Percentiles rank a stretch among this genome's conserved stretches.
Conservation (phyloP, 1,284 basidiomycete species). For the Sphagnurus paluster region DNA sequence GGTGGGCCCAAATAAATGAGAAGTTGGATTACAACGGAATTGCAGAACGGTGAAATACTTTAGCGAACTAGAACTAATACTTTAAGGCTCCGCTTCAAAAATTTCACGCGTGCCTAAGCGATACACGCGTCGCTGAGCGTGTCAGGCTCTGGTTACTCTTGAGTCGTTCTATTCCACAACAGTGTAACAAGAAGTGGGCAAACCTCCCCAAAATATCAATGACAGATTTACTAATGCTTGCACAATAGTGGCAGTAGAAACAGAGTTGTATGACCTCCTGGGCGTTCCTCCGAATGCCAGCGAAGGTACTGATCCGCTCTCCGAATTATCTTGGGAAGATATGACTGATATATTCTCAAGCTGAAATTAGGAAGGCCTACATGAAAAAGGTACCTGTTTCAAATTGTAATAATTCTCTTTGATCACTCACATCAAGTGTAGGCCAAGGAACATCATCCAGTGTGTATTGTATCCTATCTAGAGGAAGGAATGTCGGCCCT, state of each 20-base stretch:
- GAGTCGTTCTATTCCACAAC: neutral
- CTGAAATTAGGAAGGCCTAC: slow-evolving; percentile 91
- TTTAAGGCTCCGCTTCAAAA: slow-evolving; percentile 30
- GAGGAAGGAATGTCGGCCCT: neutral
- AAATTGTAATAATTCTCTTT: no score
- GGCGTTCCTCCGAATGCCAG: slow-evolving; percentile 69
- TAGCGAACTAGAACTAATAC: neutral
- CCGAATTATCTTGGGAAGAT: slow-evolving; percentile 13
- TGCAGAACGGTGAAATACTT: neutral
- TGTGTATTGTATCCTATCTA: slow-evolving; percentile 41
- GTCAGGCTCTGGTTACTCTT: neutral
- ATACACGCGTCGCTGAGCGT: slow-evolving; percentile 11
- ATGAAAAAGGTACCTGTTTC: slow-evolving; percentile 76
- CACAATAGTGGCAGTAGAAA: slow-evolving; percentile 67
- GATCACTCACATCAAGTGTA: slow-evolving; percentile 35
- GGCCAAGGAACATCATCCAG: slow-evolving; percentile 91
- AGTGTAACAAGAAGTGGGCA: slow-evolving; percentile 13
- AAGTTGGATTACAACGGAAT: neutral
- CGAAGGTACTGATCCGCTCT: slow-evolving; percentile 53
- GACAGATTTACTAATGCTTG: neutral
- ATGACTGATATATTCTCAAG: slow-evolving; percentile 35
- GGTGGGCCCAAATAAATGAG: neutral
- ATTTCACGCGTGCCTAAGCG: slow-evolving; percentile 17
- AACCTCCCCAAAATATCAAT: neutral
- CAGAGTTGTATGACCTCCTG: slow-evolving; percentile 78